phyloP scores from a whole-genome alignment of 257 asterid species.

The Salvia hispanica region DNA sequence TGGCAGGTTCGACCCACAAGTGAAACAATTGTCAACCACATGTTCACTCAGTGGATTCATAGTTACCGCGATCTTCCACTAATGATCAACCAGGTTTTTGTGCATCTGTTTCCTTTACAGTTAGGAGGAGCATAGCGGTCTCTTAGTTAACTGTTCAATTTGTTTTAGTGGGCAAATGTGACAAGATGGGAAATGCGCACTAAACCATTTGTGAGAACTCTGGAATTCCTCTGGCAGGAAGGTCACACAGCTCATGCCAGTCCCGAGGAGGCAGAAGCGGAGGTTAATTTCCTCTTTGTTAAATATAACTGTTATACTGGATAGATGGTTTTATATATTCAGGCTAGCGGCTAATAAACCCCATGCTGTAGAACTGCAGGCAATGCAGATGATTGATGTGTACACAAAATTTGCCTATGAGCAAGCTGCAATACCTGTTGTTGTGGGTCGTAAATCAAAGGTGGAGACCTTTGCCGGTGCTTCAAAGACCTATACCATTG shows the following conservation, averaged over 20 bases:
- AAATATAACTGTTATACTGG: not conserved
- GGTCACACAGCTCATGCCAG: conserved; percentile 99
- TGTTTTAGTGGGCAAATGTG: conserved; percentile 92
- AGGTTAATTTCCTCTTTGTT: conserved; percentile 52
- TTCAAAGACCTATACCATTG: conserved; percentile 87
- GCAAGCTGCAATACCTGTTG: conserved; percentile 99
- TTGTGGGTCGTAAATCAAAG: conserved; percentile 95
- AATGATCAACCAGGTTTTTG: conserved; percentile 90
- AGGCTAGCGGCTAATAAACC: conserved; percentile 32
- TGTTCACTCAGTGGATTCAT: conserved; percentile 99
- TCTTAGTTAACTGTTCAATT: conserved; percentile 21
- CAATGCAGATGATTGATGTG: conserved; percentile 91
- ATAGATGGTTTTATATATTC: conserved; percentile 17
- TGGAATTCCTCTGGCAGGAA: conserved; percentile 98
- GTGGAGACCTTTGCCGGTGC: conserved; percentile 98
- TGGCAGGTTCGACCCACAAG: conserved; percentile 99
- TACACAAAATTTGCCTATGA: conserved; percentile 90
- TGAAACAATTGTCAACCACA: conserved; percentile 98
- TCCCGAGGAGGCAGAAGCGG: conserved; percentile 88
- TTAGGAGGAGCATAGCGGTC: conserved; percentile 1
- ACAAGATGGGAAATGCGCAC: conserved; percentile 99
- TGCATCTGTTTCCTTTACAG: conserved; percentile 17
- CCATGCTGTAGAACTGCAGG: conserved; percentile 63
- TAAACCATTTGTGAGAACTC: conserved; percentile 91
- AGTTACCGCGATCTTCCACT: conserved; percentile 99